These are phyloP conservation scores for Arxiozyma telluris DNA, from an alignment of 1,139 yeast species.

Conservation along the genomic window DNA sequence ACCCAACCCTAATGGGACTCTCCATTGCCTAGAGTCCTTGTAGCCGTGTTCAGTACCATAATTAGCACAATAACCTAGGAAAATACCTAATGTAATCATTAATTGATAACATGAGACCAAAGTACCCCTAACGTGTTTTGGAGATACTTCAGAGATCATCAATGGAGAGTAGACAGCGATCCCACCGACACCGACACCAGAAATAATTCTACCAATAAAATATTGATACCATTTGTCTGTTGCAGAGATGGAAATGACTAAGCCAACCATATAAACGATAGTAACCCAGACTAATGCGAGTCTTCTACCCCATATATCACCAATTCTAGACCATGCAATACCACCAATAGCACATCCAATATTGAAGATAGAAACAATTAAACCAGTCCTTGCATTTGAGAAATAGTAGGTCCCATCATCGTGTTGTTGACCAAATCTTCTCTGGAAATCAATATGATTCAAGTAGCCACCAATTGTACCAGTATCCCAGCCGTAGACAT, in stretches of 20 bases:
- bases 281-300: conserved; percentile 7
- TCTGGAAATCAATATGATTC: conserved; percentile 54
- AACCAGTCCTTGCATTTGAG: conserved; percentile 35
- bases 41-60: conserved; percentile 11
- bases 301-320: conserved; percentile 9
- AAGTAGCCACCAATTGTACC: conserved; percentile 71
- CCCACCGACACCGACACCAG: conserved; percentile 10
- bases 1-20: conserved; percentile 12
- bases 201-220: conserved; percentile 9
- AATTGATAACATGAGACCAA: conserved; percentile 9
- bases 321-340: conserved; percentile 6
- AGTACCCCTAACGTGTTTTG: conserved; percentile 10
- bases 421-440: conserved; percentile 31
- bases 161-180: conserved; percentile 9
- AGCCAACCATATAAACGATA: conserved; percentile 7
- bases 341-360: conserved; percentile 9
- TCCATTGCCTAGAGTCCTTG: conserved; percentile 10
- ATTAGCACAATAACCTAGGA: conserved; percentile 12
- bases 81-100: conserved; percentile 12
- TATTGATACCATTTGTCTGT: conserved; percentile 8
- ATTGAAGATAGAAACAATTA: conserved; percentile 7
- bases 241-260: conserved; percentile 6
- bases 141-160: conserved; percentile 9
- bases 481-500: conserved; percentile 65
- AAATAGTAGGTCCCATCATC: conserved; percentile 33